These are phyloP conservation scores for Phyllostachys edulis DNA, from an alignment of 176 grass and related monocot species.

Conservation along the genomic window DNA sequence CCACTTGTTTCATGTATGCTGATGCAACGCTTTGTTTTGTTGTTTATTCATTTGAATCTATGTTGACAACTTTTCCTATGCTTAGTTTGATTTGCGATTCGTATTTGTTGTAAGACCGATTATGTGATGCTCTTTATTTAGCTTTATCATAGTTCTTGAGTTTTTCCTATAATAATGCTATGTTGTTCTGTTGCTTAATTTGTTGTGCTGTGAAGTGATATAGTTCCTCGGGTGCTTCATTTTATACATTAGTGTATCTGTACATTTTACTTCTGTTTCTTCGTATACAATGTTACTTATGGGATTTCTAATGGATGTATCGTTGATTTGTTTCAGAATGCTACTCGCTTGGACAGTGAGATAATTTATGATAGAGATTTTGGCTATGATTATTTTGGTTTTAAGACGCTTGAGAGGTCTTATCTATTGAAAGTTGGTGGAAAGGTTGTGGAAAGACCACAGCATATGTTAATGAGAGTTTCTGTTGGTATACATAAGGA, in stretches of 20 bases:
- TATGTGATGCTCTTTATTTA: not conserved
- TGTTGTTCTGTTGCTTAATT: not conserved
- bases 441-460: slow-evolving; percentile 68
- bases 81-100: not conserved
- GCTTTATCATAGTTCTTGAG: not conserved
- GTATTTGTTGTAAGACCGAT: not conserved
- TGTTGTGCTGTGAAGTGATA: not conserved
- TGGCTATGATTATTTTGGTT: slow-evolving; percentile 77
- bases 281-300: not conserved
- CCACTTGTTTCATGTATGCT: not conserved
- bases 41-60: not conserved
- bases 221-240: slow-evolving; percentile 2
- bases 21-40: not conserved
- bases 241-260: not conserved
- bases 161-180: not conserved
- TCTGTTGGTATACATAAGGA: slow-evolving; percentile 79
- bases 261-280: not conserved
- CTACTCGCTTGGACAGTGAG: slow-evolving; percentile 64
- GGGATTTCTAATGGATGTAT: not conserved
- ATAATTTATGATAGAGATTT: slow-evolving; percentile 86
- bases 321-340: slow-evolving; percentile 64
- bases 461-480: slow-evolving; percentile 85
- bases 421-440: slow-evolving; percentile 64
- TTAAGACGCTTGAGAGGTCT: slow-evolving; percentile 78
- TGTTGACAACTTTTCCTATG: not conserved